Base-by-base conservation (phyloP, 176 grass and related monocot genomes). In the Triticum monococcum region DNA sequence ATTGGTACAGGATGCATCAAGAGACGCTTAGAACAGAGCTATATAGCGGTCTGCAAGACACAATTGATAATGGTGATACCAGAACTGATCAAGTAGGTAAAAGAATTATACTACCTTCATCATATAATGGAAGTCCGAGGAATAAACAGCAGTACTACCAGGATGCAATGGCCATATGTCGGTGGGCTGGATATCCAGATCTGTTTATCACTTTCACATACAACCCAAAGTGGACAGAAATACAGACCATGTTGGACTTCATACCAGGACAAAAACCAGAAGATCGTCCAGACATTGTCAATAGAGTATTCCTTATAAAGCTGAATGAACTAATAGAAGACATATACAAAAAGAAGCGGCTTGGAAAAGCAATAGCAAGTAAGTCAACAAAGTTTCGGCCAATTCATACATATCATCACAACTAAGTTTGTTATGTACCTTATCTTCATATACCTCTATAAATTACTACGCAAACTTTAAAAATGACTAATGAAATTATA, bases 221-320 rank as follows among this genome's bases (percentile, higher is more conserved):
- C 61, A 90, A 90, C 48, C 61, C 28, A 45, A 90, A 90, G 17
- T 90, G 82, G 77, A 24, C 25, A 0, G 75, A 90, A 31, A 90
- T 86, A 67, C 43, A 81, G 0, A 20, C 67, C 5, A 77, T 75
- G 41, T 52, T 73, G 1, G 62, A 57, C 2, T 4, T 13, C 1
- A 67, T 66, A 38, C 40, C 7, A 22, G 68, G 86, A 0, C 64
- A 80, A 17, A 80, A 69, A 36, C 74, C 68, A 17, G 45, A 54
- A 75, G 81, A 91, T 0, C 59, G 33, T 3, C 75, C 69, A 5
- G 85, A 91, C 9, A 67, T 91, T 33, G 24, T 50, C 1, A 24
- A 46, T 22, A 35, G 86, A 45, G 75, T 85, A 18, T 91, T 91
- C 46, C 56, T 64, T 4, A 54, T 88, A 25, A 91, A 88, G 3